Evolutionary conservation across 345 rosid species (phyloP), one percentile per base, ranked within the genome.

Genomic region (Hibiscus mutabilis): DNA sequence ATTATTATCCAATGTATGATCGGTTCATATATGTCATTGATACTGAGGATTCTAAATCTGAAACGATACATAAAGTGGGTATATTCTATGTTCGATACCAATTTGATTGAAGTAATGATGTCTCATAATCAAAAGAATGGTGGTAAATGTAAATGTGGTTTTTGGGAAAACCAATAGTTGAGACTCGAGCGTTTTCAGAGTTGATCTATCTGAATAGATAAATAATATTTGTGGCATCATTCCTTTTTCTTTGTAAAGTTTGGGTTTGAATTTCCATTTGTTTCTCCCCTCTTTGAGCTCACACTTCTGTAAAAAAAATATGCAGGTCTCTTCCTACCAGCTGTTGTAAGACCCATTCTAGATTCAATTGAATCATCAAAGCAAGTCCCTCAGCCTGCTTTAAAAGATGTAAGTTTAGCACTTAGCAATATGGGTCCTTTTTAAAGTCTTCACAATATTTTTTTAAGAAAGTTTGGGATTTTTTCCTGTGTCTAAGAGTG

Each of bases 281-380:
- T 69, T 55, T 67, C 10, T 49, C 7, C 11, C 16, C 29, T 49
- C n/a, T 56, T 44, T 56, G 19, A 61, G 47, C 44, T 59, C 33
- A 21, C 58, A 37, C 11, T 71, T 1, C 66, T 73, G 4, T 56
- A 21, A 76, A 31, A 44, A 81, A 51, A 79, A 31, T 72, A 31
- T 72, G 52, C 85, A 89, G 99, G 98, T 74, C 90, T 96, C 35
- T 87, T 92, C 81, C 88, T 92, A 73, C 99, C 98, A 18, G 98
- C 99, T 67, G 94, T 89, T 63, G 98, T 92, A 63, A 88, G 96
- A 80, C 99, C 99, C 74, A 88, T 96, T 18, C 81, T 96, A 19
- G 98, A 96, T 78, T 96, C 99, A 11, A 77, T 89, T 16, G 98
- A 91, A 81, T 79, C 96, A 22, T 82, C 94, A 61, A 91, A 96